phyloP scores from a whole-genome alignment of 73 alveolate genomes.

The Paramecium octaurelia region DNA sequence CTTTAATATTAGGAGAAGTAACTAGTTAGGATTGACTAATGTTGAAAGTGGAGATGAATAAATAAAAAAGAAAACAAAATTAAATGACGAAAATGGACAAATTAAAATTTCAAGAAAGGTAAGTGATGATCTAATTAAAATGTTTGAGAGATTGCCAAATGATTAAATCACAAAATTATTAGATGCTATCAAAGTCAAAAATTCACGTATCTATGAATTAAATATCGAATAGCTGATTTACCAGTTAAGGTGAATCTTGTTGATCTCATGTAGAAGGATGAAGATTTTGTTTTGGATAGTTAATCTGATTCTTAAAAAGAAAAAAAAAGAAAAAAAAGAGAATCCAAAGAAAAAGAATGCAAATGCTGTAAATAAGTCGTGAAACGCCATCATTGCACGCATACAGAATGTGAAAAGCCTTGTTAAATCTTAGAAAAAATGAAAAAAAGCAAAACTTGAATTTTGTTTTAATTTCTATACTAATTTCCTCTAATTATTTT shows the following conservation, averaged over 20 bases:
- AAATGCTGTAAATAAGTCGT: constrained; percentile 21
- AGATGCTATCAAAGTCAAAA: neutral
- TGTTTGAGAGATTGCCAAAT: neutral
- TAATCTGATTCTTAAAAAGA: neutral
- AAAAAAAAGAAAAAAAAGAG: constrained; percentile 35
- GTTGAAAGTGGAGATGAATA: neutral
- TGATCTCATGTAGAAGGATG: neutral
- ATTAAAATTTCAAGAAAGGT: constrained; percentile 9
- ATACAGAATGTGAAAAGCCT: constrained; percentile 15
- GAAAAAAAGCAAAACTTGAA: constrained; percentile 2
- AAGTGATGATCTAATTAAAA: constrained; percentile 19
- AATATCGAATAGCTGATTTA: neutral
- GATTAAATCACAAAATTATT: neutral
- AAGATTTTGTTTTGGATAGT: neutral
- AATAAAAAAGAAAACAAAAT: neutral
- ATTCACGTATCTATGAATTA: neutral
- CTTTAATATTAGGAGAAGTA: neutral
- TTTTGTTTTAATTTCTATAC: neutral
- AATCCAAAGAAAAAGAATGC: constrained; percentile 45
- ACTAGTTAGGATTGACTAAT: neutral
- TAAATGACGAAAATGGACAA: neutral
- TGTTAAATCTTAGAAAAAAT: neutral
- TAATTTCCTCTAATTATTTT: neutral
- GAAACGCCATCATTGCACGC: constrained; percentile 21
- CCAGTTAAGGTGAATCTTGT: neutral